These are phyloP conservation scores for Diaporthe destruens DNA, from an alignment of 2,329 filamentous ascomycete species.

Conservation along the genomic window DNA sequence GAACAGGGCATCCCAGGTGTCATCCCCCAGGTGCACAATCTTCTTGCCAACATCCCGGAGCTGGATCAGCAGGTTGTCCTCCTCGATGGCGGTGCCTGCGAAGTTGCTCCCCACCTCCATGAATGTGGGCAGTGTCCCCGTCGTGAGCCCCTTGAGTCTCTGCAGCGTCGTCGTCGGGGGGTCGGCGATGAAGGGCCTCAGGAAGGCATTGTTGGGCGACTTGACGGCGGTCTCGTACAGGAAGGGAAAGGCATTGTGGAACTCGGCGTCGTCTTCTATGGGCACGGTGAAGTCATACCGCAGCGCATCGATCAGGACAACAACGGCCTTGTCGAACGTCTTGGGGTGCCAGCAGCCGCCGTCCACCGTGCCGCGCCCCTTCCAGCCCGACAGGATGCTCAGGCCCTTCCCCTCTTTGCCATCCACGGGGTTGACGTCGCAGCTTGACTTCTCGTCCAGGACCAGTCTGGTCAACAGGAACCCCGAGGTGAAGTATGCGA, in stretches of 20 bases:
- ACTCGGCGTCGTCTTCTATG: slow-evolving; percentile 70
- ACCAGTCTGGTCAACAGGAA: slow-evolving; percentile 91
- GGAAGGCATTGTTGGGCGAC: slow-evolving; percentile 84
- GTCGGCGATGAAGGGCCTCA: slow-evolving; percentile 96
- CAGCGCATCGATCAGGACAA: slow-evolving; percentile 92
- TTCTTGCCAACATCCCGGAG: slow-evolving; percentile 74
- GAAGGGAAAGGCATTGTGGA: slow-evolving; percentile 89
- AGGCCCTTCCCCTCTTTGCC: slow-evolving; percentile 53
- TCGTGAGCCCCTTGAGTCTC: slow-evolving; percentile 92
- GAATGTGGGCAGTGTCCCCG: slow-evolving; percentile 94
- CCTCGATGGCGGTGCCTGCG: slow-evolving; percentile 92
- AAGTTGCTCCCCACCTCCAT: slow-evolving; percentile 96
- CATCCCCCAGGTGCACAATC: slow-evolving; percentile 95
- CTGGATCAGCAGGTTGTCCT: slow-evolving; percentile 83
- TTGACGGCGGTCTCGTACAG: slow-evolving; percentile 84
- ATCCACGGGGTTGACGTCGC: slow-evolving; percentile 66
- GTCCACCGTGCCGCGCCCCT: slow-evolving; percentile 58
- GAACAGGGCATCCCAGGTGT: slow-evolving; percentile 95
- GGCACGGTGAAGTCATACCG: slow-evolving; percentile 98
- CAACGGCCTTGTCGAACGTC: slow-evolving; percentile 90
- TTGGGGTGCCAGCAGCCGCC: slow-evolving; percentile 96
- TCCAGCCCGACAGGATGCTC: slow-evolving; percentile 60
- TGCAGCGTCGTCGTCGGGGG: slow-evolving; percentile 95
- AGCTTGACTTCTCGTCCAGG: slow-evolving; percentile 81
- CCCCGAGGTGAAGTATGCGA: slow-evolving; percentile 93